Evolutionary conservation across 2,329 filamentous ascomycete species (phyloP), one percentile per base, ranked within the genome.

Genomic region (Exserohilum rostratum): DNA sequence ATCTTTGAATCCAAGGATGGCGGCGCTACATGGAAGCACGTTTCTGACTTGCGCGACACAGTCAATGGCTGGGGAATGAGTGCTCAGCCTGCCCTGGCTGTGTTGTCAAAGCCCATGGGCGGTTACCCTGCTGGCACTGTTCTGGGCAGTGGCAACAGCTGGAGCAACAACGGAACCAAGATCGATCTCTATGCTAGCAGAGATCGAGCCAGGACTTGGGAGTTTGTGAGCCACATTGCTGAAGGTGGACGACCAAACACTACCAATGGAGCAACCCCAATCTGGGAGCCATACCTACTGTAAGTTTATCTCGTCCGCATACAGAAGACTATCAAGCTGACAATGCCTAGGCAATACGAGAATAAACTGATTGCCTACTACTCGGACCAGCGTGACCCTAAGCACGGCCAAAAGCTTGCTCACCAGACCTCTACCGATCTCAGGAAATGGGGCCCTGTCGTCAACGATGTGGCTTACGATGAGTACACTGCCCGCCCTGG

Each of bases 41-140:
- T 88, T 47, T 83, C 85, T 10, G 79, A 79, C 15, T 82, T 90
- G 13, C 77, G 82, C 2, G 87, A 90, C 65, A 79, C 82, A 38
- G 83, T 83, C 38, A 87, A 88, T 61, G 82, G 82, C 33, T 85
- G 83, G 77, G 87, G 87, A 5, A 68, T 89, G 51, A 80, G 85
- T 34, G 88, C 87, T 6, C 64, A 65, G 42, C 64, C 64, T 6
- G 55, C 55, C 15, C 35, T 65, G 45, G 35, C 55, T 6, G 55
- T 57, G 25, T 46, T 67, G 27, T 55, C 55, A 1, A 50, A 55
- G 33, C 51, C 57, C 29, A 58, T 67, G 50, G 64, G 45, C 7
- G 60, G 54, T 3, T 67, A 62, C 30, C 44, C 45, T 7, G 62
- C 58, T 11, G 64, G 65, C n/a, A 67, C 65, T 0, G 57, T 67